phyloP scores from a whole-genome alignment of 805 yeast species.

The Candida vaughaniae region DNA sequence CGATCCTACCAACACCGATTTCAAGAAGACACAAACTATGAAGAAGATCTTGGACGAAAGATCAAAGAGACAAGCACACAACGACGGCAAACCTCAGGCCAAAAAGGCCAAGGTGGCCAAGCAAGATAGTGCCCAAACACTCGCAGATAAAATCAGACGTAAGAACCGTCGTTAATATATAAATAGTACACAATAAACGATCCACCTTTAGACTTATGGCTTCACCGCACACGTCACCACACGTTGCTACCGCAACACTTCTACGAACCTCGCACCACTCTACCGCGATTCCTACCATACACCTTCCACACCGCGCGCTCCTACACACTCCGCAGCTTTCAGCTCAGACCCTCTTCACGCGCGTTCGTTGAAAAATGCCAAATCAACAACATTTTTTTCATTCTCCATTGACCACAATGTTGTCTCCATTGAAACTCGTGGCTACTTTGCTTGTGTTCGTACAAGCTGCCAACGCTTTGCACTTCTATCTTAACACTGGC shows the following conservation, averaged over 20 bases:
- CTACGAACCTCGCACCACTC: too few species aligned
- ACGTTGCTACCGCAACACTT: too few species aligned
- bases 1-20: slow-evolving; percentile 91
- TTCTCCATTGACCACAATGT: slow-evolving; percentile 2
- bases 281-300: too few species aligned
- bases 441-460: slow-evolving; percentile 13
- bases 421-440: slow-evolving; percentile 4
- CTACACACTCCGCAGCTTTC: too few species aligned
- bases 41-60: slow-evolving; percentile 77
- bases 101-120: slow-evolving; percentile 3
- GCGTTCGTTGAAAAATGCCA: slow-evolving; percentile 2
- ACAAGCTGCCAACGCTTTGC: slow-evolving; percentile 48
- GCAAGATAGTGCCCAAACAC: neutral
- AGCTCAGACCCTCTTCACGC: too few species aligned
- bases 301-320: too few species aligned
- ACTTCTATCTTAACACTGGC: slow-evolving; percentile 76
- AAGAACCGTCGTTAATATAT: too few species aligned
- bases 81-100: neutral
- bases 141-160: slow-evolving; percentile 4
- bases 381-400: slow-evolving; percentile 1
- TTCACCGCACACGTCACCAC: too few species aligned
- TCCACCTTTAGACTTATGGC: too few species aligned
- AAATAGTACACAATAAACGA: too few species aligned
- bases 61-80: slow-evolving; percentile 33
- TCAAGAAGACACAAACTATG: slow-evolving; percentile 85